These are phyloP conservation scores for Tilletia horrida DNA, from an alignment of 1,284 basidiomycete species.

Conservation along the genomic window DNA sequence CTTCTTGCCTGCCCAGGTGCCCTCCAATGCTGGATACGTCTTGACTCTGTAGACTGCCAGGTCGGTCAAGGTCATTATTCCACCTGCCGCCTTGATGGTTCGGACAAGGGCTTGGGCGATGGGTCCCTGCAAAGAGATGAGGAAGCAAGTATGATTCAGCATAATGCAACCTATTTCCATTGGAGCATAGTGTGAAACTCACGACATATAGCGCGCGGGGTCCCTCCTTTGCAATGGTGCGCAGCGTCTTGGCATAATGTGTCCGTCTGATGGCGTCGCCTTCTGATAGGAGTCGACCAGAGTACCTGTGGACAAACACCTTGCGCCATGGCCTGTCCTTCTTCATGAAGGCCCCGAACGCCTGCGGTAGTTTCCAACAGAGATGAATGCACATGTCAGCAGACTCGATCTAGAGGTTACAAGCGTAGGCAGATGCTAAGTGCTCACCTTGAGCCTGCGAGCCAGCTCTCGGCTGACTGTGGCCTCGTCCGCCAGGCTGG, in stretches of 20 bases:
- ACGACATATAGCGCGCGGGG: conserved; percentile 42
- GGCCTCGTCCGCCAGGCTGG: conserved; percentile 63
- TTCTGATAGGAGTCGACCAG: conserved; percentile 37
- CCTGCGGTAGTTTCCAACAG: too few relatives aligned
- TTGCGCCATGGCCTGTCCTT: conserved; percentile 70
- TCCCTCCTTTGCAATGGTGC: conserved; percentile 33
- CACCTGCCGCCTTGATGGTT: conserved; percentile 37
- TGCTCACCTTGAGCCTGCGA: conserved; percentile 66
- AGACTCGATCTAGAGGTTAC: neutral
- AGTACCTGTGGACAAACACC: conserved; percentile 29
- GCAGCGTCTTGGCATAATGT: conserved; percentile 39
- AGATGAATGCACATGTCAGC: too few relatives aligned
- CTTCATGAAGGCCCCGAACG: conserved; percentile 65
- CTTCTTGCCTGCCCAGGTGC: conserved; percentile 67
- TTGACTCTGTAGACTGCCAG: conserved; percentile 40
- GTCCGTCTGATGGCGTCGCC: conserved; percentile 43
- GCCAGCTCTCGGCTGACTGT: conserved; percentile 71
- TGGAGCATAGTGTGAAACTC: neutral
- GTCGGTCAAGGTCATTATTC: conserved; percentile 46
- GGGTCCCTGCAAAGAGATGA: conserved; percentile 22
- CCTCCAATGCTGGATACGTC: conserved; percentile 50
- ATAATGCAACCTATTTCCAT: neutral
- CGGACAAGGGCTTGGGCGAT: conserved; percentile 42
- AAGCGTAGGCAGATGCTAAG: neutral
- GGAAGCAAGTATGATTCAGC: neutral